Evolutionary conservation across 2,329 filamentous ascomycete genomes (phyloP), one percentile per base, ranked within the genome.

Genomic region (Penicillium aurantiogriseum): DNA sequence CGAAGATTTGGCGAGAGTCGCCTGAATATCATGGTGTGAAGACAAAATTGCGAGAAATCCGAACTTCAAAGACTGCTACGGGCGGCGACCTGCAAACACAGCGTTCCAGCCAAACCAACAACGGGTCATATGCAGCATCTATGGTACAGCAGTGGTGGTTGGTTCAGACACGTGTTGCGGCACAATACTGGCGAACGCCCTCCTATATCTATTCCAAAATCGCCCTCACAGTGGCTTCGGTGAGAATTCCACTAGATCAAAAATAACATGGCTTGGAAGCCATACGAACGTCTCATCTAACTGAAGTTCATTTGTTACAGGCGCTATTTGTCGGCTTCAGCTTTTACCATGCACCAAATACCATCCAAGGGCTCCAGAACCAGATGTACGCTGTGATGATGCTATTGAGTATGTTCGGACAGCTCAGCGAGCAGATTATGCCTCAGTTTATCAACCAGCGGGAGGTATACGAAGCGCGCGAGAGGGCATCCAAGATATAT

Each of bases 301-400:
- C 83, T 21, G 17, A 78, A 77, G 4, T 50, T 25, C 7, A n/a
- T 31, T 47, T 36, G 2, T 5, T 3, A 8, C 23, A 62, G 61
- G 54, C 86, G 5, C 80, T 94, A 8, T 94, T 92, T 72, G 89
- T 94, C 68, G 90, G 90, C 25, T 91, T 92, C 72, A 86, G 88
- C 58, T 92, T 94, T 77, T 90, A 85, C 80, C 81, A 85, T 21
- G 86, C 88, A 0, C 81, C 83, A 23, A 88, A 90, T 75, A 86
- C 84, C n/a, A 83, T 88, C 47, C 90, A 92, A 71, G 91, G 90
- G 56, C 79, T 94, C 2, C 89, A 92, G 75, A 94, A 94, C 75
- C 90, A 94, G 69, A 90, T 92, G 85, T 94, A 93, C 69, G 82
- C 85, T 69, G 88, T 95, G 63, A 94, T 95, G 82, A 89, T 92